These are phyloP conservation scores for Fusarium chuoi DNA, from an alignment of 2,329 filamentous ascomycete species.

Conservation along the genomic window DNA sequence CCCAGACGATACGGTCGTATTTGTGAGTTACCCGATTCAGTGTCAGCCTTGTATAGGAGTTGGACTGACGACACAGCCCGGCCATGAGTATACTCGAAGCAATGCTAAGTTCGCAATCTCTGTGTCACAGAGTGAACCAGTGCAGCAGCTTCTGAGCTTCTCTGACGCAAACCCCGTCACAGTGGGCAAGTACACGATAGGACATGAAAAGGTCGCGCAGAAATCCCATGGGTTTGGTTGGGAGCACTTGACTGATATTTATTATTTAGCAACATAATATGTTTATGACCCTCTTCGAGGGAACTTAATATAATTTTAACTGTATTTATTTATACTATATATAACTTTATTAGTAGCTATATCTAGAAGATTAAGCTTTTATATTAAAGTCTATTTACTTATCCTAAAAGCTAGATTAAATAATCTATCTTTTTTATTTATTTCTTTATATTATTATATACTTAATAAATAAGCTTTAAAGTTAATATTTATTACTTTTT, in stretches of 20 bases:
- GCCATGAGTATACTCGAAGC: neutral
- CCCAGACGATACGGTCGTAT: neutral
- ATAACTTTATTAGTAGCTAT: too few relatives aligned
- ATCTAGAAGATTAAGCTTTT: too few relatives aligned
- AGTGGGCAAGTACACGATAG: neutral
- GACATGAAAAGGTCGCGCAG: neutral
- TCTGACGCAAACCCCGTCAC: neutral
- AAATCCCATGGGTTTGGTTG: rapidly evolving
- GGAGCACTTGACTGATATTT: rapidly evolving
- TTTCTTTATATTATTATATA: too few relatives aligned
- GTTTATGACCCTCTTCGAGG: too few relatives aligned
- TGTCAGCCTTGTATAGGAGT: rapidly evolving
- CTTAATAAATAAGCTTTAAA: too few relatives aligned
- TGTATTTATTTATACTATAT: too few relatives aligned
- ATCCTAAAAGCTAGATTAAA: too few relatives aligned
- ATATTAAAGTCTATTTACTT: too few relatives aligned
- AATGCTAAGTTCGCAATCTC: neutral
- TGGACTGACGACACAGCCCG: neutral
- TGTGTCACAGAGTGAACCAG: neutral
- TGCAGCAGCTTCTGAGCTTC: neutral
- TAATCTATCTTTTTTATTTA: too few relatives aligned
- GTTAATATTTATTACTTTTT: too few relatives aligned
- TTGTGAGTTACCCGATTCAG: neutral
- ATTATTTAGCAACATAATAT: neutral
- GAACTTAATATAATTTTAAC: too few relatives aligned